These are phyloP conservation scores for Pyrenula massariospora DNA, from an alignment of 495 filamentous ascomycete genomes.

Conservation along the genomic window DNA sequence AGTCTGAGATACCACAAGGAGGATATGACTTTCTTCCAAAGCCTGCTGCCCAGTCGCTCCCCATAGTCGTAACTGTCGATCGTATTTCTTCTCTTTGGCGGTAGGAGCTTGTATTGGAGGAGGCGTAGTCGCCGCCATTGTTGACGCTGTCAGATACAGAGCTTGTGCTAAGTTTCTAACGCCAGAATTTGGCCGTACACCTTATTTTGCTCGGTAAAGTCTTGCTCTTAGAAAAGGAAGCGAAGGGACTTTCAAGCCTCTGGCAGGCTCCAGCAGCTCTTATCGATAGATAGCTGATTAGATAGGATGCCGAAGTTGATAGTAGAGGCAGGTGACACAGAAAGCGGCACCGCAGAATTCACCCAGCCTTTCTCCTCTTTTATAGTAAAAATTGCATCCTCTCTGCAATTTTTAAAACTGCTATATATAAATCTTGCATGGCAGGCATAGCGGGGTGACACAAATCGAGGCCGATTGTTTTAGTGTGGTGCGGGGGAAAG, in stretches of 20 bases:
- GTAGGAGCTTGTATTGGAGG: constrained; percentile 16
- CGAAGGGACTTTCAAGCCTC: background rate
- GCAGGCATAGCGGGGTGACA: too few relatives aligned
- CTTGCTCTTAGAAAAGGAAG: too few relatives aligned
- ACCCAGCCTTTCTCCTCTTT: too few relatives aligned
- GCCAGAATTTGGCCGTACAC: background rate
- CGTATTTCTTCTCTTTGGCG: constrained; percentile 89
- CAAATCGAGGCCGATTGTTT: too few relatives aligned
- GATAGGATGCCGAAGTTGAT: too few relatives aligned
- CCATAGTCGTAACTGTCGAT: constrained; percentile 92
- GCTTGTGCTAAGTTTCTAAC: background rate
- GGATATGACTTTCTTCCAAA: constrained; percentile 77
- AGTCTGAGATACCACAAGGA: constrained; percentile 65
- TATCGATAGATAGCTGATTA: too few relatives aligned
- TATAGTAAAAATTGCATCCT: too few relatives aligned
- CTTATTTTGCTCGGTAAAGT: background rate
- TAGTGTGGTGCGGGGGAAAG: too few relatives aligned
- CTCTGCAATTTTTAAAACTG: too few relatives aligned
- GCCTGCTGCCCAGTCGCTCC: constrained; percentile 83
- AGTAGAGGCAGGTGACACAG: too few relatives aligned
- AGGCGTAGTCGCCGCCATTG: constrained; percentile 12
- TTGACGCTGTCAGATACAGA: background rate
- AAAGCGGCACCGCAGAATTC: too few relatives aligned
- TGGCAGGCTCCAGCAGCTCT: background rate
- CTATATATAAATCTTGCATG: too few relatives aligned